These are phyloP conservation scores for Nemania abortiva DNA, from an alignment of 2,329 filamentous ascomycete species.

Conservation along the genomic window DNA sequence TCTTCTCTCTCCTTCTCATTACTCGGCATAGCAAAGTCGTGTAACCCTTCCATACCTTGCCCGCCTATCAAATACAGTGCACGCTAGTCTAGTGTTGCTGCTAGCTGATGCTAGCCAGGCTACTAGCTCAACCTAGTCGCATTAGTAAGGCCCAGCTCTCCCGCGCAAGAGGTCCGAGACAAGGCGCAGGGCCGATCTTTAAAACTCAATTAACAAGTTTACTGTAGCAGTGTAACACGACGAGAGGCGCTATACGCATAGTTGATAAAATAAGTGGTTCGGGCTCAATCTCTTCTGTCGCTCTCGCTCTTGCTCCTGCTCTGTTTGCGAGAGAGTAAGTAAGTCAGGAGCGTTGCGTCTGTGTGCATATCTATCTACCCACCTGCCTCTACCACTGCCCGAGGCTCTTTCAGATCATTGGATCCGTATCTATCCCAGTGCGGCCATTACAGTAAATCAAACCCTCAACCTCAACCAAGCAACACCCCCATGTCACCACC, in stretches of 20 bases:
- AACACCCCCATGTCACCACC: background rate
- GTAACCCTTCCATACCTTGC: background rate
- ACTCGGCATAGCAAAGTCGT: background rate
- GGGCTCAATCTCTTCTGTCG: background rate
- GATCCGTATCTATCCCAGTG: background rate
- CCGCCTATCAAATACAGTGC: background rate
- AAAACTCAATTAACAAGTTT: slow-evolving; percentile 15
- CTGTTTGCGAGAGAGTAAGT: background rate
- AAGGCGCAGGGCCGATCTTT: background rate
- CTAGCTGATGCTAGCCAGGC: background rate
- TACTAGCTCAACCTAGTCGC: background rate
- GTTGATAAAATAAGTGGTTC: background rate
- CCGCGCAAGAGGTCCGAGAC: background rate
- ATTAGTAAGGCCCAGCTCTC: slow-evolving; percentile 12
- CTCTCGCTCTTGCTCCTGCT: slow-evolving; percentile 5
- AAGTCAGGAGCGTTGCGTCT: slow-evolving; percentile 3
- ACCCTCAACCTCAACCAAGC: background rate
- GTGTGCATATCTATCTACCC: background rate
- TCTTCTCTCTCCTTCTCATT: background rate
- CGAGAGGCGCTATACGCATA: background rate
- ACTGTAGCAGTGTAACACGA: background rate
- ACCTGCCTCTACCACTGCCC: background rate
- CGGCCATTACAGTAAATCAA: background rate
- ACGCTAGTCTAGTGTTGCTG: background rate
- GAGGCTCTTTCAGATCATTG: background rate